Base-by-base conservation (phyloP, 208 protist genomes). In the Wallacemonas sp. region DNA sequence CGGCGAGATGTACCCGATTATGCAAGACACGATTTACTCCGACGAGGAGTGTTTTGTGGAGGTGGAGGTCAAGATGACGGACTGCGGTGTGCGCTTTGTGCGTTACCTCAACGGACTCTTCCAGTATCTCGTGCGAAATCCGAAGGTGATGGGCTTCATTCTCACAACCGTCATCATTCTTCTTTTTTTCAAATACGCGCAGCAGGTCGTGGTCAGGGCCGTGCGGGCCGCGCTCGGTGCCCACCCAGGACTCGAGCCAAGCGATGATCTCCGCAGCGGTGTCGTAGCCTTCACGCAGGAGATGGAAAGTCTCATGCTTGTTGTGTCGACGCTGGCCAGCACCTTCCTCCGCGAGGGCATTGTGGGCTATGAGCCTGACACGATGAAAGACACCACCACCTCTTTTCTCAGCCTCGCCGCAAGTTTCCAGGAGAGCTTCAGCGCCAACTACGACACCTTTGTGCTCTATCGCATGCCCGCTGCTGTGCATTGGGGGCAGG, bases 151-250 rank as follows among this genome's bases (percentile, higher is more conserved):
- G 68, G 80, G 80, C 26, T 58, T 82, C 24, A 45, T 86, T 39
- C 60, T 86, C 45, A 86, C 71, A 6, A 82, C 71, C 31, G 62
- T 54, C 15, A 74, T 86, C 31, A 21, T 86, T 12, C 66, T 86
- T 2, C 68, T 86, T n/a, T 86, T 86, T 61, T 82, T 82, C 63
- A 86, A 82, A 46, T 86, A 82, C 67, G 65, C 80, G 4, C 80
- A 86, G 62, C 71, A 86, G 44, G 62, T 82, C 15, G 80, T 82
- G 0, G 66, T 82, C 17, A 69, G 68, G 61, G 61, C 73, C 9
- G 80, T 82, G 27, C 77, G 75, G 45, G 62, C 68, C 1, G 75
- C 80, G 15, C 72, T 86, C 44, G 39, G 51, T 1, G 67, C 72
- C n/a, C 81, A 84, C 55, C 75, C 77, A 0, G 81, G 77, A 1